These are phyloP conservation scores for Coccomyxa sp. DNA, from an alignment of 139 green algal genomes.

Conservation along the genomic window DNA sequence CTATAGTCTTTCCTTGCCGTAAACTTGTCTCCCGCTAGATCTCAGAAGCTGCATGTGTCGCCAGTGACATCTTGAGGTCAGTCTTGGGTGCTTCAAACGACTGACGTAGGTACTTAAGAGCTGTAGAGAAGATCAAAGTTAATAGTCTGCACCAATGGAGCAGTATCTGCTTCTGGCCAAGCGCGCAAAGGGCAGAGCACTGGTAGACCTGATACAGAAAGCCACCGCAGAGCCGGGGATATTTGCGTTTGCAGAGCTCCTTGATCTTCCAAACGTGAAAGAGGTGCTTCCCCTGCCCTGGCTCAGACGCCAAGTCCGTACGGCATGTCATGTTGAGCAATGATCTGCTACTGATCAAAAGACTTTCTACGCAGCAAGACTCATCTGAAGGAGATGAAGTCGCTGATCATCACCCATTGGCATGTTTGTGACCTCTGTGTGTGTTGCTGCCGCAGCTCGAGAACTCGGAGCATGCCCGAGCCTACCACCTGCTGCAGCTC, in stretches of 20 bases:
- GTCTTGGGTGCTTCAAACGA: no score
- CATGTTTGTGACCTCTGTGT: background rate
- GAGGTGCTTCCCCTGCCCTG: slow-evolving; percentile 48
- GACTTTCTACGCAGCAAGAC: background rate
- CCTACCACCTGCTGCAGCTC: slow-evolving; percentile 57
- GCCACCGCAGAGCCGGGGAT: slow-evolving; percentile 75
- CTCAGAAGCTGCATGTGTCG: no score
- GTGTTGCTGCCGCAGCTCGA: slow-evolving; percentile 34
- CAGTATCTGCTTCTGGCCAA: slow-evolving; percentile 72
- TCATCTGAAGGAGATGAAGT: background rate
- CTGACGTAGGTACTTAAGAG: no score
- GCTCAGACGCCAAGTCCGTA: background rate
- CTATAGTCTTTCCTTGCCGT: no score
- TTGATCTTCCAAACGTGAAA: slow-evolving; percentile 62
- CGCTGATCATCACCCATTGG: background rate
- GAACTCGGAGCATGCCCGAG: slow-evolving; percentile 24
- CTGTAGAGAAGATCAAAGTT: slow-evolving; percentile 27
- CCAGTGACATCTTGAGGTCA: no score
- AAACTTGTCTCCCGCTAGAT: no score
- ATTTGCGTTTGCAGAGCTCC: slow-evolving; percentile 85
- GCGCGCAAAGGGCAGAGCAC: slow-evolving; percentile 35
- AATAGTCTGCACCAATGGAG: no score
- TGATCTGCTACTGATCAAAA: background rate
- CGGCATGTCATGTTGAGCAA: background rate
- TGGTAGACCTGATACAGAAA: slow-evolving; percentile 62